A percentile compares a stretch with the other conserved stretches of the same genome.
phyloP scores from a whole-genome alignment of 2,329 filamentous ascomycete species.

The Xylariaceae sp. region DNA sequence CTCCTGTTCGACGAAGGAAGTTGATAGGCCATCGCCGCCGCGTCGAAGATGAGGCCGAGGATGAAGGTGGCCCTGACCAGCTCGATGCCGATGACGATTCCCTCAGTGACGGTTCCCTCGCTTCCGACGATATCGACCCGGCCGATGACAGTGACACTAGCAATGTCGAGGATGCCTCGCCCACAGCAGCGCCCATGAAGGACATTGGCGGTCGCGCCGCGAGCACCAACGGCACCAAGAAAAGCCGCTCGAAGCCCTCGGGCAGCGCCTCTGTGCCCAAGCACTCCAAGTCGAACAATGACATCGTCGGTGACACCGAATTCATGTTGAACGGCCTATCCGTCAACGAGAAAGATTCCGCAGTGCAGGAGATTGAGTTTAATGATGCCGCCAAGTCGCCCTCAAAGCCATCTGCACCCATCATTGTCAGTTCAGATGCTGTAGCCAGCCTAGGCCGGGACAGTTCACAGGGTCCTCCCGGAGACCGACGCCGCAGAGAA shows the following conservation, averaged over 20 bases:
- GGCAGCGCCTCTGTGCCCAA: conserved; percentile 29
- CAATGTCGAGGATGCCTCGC: conserved; percentile 55
- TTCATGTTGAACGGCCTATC: conserved; percentile 55
- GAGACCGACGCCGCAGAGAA: conserved; percentile 73
- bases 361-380: conserved; percentile 44
- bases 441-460: conserved; percentile 38
- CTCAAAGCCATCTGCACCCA: conserved; percentile 43
- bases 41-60: conserved; percentile 67
- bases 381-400: conserved; percentile 38
- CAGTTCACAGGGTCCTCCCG: conserved; percentile 52
- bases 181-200: conserved; percentile 37
- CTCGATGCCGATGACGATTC: conserved; percentile 63
- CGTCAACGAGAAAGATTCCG: conserved; percentile 39
- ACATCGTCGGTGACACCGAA: conserved; percentile 50
- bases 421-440: conserved; percentile 53
- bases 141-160: conserved; percentile 62
- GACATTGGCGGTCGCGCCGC: conserved; percentile 25
- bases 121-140: conserved; percentile 58
- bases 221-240: conserved; percentile 34
- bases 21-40: conserved; percentile 64
- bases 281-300: conserved; percentile 34
- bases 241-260: conserved; percentile 24
- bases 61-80: conserved; percentile 55
- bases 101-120: conserved; percentile 59
- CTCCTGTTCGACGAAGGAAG: conserved; percentile 57